Percentiles rank a stretch among this genome's conserved stretches.
Conservation (phyloP, 2,329 filamentous ascomycete species). For the Botrytis galanthina region DNA sequence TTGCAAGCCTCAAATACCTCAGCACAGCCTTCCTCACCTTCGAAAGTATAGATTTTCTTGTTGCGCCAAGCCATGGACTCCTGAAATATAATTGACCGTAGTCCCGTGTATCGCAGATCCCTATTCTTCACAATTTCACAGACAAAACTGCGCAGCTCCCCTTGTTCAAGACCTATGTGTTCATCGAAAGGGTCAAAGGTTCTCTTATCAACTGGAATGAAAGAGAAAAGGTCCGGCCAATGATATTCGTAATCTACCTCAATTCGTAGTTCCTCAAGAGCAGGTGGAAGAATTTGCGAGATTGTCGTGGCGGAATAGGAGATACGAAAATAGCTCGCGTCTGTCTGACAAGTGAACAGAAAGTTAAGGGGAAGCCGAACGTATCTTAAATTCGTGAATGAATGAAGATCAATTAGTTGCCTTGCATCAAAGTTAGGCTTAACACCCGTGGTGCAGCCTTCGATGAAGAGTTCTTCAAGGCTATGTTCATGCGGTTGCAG, state of each 20-base stretch:
- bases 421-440: neutral
- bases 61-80: neutral
- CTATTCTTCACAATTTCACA: neutral
- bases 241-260: neutral
- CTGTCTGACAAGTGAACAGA: neutral
- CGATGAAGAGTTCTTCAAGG: neutral
- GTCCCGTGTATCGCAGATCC: neutral
- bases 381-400: neutral
- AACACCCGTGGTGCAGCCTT: no score
- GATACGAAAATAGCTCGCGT: neutral
- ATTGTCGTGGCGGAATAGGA: neutral
- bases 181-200: rapidly evolving
- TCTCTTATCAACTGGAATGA: neutral
- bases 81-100: neutral
- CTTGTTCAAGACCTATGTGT: neutral
- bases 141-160: neutral
- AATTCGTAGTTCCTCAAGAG: neutral
- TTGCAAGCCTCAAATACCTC: neutral
- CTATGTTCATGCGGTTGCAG: neutral
- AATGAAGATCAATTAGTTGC: neutral
- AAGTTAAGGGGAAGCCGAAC: neutral
- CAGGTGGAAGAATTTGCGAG: neutral
- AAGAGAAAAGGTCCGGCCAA: neutral
- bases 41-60: neutral
- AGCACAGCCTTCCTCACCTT: neutral